Percentiles rank a stretch among this genome's conserved stretches.
phyloP scores from a whole-genome alignment of 495 filamentous ascomycete species.

The Xylaria venustula region DNA sequence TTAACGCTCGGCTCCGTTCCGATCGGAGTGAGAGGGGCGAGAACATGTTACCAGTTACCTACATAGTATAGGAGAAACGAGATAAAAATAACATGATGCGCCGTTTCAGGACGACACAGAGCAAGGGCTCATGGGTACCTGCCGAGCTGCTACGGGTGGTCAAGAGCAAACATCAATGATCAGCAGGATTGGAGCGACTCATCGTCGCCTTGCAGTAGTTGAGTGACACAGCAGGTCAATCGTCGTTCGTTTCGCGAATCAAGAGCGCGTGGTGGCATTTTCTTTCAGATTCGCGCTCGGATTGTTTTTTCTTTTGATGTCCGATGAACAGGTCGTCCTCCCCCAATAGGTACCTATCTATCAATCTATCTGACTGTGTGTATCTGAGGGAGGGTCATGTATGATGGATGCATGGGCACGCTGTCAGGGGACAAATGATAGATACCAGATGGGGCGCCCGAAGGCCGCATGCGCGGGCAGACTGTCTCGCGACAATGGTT shows the following conservation, averaged over 20 bases:
- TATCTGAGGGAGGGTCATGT: not conserved
- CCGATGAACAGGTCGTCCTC: not conserved
- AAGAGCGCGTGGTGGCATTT: not conserved
- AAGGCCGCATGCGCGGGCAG: constrained; percentile 1
- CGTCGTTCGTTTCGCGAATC: not conserved
- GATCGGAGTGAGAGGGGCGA: constrained; percentile 20
- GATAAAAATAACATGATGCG: constrained; percentile 26
- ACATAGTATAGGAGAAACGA: not conserved
- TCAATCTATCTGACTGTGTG: not conserved
- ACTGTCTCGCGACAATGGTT: not conserved
- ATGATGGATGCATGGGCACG: not conserved
- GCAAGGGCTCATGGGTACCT: constrained; percentile 20
- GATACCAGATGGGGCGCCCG: constrained; percentile 5
- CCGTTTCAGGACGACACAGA: constrained; percentile 28
- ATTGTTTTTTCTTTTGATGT: not conserved
- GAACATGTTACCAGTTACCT: not conserved
- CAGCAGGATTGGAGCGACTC: constrained; percentile 20
- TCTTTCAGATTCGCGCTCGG: not conserved
- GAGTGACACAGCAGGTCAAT: constrained; percentile 13
- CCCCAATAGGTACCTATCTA: not conserved
- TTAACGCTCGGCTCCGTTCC: constrained; percentile 26
- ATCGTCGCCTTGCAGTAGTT: constrained; percentile 2
- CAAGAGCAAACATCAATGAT: constrained; percentile 19
- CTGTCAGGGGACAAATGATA: constrained; percentile 1
- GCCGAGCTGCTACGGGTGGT: too few species aligned